These are phyloP conservation scores for Fraxinus ornus DNA, from an alignment of 305 asterid genomes.

Conservation along the genomic window DNA sequence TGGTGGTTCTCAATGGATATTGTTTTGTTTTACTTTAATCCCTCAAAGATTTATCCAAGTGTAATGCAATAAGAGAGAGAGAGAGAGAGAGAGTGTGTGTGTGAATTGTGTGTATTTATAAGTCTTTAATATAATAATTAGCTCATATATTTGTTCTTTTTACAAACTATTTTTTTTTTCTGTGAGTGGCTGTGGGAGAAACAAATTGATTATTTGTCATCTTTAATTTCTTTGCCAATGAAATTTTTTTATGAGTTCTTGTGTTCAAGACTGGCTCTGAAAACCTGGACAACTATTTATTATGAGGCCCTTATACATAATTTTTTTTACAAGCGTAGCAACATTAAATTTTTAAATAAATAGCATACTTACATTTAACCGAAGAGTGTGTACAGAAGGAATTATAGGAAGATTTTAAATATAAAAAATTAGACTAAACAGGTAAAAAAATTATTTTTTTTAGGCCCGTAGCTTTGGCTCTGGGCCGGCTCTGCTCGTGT, in stretches of 20 bases:
- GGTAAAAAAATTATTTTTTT: no score
- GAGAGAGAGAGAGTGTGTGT: neutral
- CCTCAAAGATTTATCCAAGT: slow-evolving; percentile 14
- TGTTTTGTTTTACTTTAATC: slow-evolving; percentile 4
- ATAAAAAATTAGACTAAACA: neutral
- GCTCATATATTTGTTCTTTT: slow-evolving; percentile 8
- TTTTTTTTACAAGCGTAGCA: neutral
- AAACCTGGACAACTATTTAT: neutral
- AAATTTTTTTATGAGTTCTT: neutral
- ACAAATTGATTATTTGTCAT: neutral
- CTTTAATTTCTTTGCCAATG: neutral
- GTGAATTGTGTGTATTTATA: slow-evolving; percentile 24
- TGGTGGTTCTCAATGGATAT: slow-evolving; percentile 22
- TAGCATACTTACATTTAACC: neutral
- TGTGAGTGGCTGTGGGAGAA: neutral
- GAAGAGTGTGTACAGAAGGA: neutral
- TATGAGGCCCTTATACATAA: neutral
- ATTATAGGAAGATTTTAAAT: neutral
- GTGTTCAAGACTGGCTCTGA: neutral
- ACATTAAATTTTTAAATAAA: no score
- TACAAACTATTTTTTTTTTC: neutral
- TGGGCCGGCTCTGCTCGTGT: neutral
- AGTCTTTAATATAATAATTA: slow-evolving; percentile 13
- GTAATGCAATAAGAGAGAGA: slow-evolving; percentile 20
- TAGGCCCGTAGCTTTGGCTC: no score